These are phyloP conservation scores for Fraxinus xanthoxyloides DNA, from an alignment of 305 asterid species.

Conservation along the genomic window DNA sequence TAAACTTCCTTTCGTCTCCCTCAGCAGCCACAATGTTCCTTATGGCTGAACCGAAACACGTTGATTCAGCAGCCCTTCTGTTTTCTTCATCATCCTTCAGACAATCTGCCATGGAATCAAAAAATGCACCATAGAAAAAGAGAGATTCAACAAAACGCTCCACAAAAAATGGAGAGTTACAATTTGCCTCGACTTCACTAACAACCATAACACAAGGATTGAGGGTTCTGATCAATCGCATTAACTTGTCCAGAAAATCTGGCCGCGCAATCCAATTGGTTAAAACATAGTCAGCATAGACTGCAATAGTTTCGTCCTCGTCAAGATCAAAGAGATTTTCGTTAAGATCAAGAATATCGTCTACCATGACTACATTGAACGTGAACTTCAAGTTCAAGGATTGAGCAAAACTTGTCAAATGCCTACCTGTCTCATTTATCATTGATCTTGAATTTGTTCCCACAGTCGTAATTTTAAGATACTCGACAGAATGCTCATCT, in stretches of 20 bases:
- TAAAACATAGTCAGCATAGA: slow-evolving; percentile 33
- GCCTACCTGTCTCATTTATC: slow-evolving; percentile 27
- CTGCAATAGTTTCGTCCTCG: slow-evolving; percentile 31
- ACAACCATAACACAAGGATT: slow-evolving; percentile 46
- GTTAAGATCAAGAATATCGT: slow-evolving; percentile 32
- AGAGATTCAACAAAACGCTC: slow-evolving; percentile 53
- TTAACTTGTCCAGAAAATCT: slow-evolving; percentile 31
- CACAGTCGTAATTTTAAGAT: slow-evolving; percentile 38
- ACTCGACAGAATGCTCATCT: slow-evolving; percentile 18
- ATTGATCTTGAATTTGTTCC: slow-evolving; percentile 21
- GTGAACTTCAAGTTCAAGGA: slow-evolving; percentile 34
- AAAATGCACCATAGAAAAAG: slow-evolving; percentile 44
- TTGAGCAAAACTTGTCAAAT: slow-evolving; percentile 30
- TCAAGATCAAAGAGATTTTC: slow-evolving; percentile 23
- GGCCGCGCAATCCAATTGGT: slow-evolving; percentile 30
- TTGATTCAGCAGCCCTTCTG: slow-evolving; percentile 32
- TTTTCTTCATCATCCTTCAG: slow-evolving; percentile 33
- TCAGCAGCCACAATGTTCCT: slow-evolving; percentile 42
- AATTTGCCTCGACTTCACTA: slow-evolving; percentile 47
- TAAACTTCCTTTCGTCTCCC: slow-evolving; percentile 42
- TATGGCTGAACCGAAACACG: slow-evolving; percentile 32
- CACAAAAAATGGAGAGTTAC: slow-evolving; percentile 47
- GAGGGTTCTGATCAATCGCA: slow-evolving; percentile 32
- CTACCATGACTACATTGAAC: slow-evolving; percentile 27
- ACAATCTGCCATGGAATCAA: slow-evolving; percentile 58